Base-by-base conservation (phyloP, 176 grass and related monocot genomes). In the Phoenix dactylifera region DNA sequence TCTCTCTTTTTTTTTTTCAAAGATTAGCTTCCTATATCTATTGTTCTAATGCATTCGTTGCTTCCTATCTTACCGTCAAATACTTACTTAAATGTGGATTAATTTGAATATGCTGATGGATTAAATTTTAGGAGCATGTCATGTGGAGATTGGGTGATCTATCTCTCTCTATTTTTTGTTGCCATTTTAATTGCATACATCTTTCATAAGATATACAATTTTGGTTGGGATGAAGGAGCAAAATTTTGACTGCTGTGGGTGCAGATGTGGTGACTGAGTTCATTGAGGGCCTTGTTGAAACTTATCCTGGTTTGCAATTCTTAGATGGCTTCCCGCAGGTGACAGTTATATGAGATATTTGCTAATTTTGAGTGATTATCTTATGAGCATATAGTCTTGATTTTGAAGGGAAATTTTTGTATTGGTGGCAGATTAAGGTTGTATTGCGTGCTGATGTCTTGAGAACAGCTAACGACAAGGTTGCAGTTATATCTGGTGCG, bases 261-360 rank as follows among this genome's bases (percentile, higher is more conserved):
- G 74, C 71, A 98, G 94, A 82, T 81, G 93, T 92, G 49, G 93
- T 98, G 67, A 98, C 76, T 29, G 93, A 98, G 73, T 98, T 92
- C 66, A 86, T 98, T 55, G 93, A 98, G 67, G 93, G 93, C 72
- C 76, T 98, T 76, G 93, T 92, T 65, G 93, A 98, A 67, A 98
- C 93, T 17, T 98, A 98, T 76, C 88, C 79, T 60, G 93, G 87
- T 29, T 78, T 98, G 57, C 93, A 98, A 70, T 89, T 92, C 74
- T 59, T 98, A 55, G 93, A 98, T 77, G 93, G 93, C 23, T 89
- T 98, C 44, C 88, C 88, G 55, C 76, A 92, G 93, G 93, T 98
- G 60, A 58, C 17, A 60, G 70, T 64, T 28, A 53, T 50, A 16
- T 29, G 4, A 63, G 7, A 72, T 29, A 18, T 24, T 52, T 79